Evolutionary conservation across 768 basidiomycete genomes (phyloP).

Genomic region (Lyophyllum shimeji): DNA sequence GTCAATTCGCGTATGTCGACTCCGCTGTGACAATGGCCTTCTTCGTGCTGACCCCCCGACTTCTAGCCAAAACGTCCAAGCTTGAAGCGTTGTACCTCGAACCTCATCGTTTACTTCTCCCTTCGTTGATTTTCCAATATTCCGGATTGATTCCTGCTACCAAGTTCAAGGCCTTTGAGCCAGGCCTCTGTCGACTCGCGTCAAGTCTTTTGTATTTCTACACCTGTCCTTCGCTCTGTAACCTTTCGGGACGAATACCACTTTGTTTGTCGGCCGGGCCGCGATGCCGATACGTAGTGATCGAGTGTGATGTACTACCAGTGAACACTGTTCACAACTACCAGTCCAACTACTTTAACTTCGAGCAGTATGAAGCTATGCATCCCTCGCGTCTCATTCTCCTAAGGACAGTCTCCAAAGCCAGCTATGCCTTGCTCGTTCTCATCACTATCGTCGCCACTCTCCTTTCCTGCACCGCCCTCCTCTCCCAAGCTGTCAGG

Average conservation of each 20-base stretch:
- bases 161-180: background rate
- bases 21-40: background rate
- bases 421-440: slow-evolving; percentile 53
- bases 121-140: slow-evolving; percentile 4
- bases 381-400: slow-evolving; percentile 33
- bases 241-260: background rate
- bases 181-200: background rate
- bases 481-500: slow-evolving; percentile 73
- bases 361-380: slow-evolving; percentile 24
- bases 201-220: background rate
- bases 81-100: slow-evolving; percentile 19
- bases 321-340: background rate
- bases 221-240: background rate
- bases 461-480: slow-evolving; percentile 60
- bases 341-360: background rate
- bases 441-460: slow-evolving; percentile 50
- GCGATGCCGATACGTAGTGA: background rate
- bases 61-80: slow-evolving; percentile 46
- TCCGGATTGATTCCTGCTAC: slow-evolving; percentile 15
- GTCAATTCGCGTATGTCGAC: slow-evolving; percentile 54
- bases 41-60: background rate
- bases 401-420: slow-evolving; percentile 50
- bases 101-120: slow-evolving; percentile 7
- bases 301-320: too few relatives aligned
- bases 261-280: slow-evolving; percentile 6